Evolutionary conservation across 1,284 basidiomycete species (phyloP).

Genomic region (Tremellales sp.): DNA sequence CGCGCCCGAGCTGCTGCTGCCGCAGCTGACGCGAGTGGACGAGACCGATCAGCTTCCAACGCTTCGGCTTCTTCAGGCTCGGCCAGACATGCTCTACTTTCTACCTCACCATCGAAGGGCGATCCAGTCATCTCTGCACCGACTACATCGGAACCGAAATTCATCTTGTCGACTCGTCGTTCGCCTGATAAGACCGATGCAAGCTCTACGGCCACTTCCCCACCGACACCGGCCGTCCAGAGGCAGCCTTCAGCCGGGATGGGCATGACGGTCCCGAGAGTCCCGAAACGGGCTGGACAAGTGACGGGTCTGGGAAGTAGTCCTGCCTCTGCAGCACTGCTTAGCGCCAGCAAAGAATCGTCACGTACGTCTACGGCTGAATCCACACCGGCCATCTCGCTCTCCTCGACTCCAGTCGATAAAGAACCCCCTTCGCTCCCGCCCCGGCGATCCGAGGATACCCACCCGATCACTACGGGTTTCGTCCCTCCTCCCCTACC

Average conservation of each 20-base stretch:
- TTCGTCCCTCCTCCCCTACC: not conserved
- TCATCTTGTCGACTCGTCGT: not conserved
- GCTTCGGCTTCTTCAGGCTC: constrained; percentile 8
- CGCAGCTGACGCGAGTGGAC: constrained; percentile 1
- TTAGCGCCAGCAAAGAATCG: constrained; percentile 2
- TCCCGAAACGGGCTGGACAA: constrained; percentile 41
- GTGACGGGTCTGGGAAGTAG: constrained; percentile 32
- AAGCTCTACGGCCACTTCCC: too few relatives aligned
- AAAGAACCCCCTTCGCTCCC: not conserved
- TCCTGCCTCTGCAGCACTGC: constrained; percentile 7
- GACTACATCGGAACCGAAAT: not conserved
- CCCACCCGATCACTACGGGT: not conserved
- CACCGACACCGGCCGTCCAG: too few relatives aligned
- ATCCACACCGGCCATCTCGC: not conserved
- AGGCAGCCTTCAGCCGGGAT: constrained; percentile 27
- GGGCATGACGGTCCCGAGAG: constrained; percentile 42
- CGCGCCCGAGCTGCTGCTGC: constrained; percentile 21
- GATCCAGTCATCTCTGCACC: not conserved
- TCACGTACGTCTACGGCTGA: not conserved
- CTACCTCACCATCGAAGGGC: not conserved
- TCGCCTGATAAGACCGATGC: constrained; percentile 2
- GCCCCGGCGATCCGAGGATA: too few relatives aligned
- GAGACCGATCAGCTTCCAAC: constrained; percentile 10
- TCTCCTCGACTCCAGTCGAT: not conserved
- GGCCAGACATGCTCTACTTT: not conserved